A percentile compares a stretch with the other conserved stretches of the same genome.
Evolutionary conservation across 2,329 filamentous ascomycete genomes (phyloP).

Genomic region (Tricladium varicosporioides): DNA sequence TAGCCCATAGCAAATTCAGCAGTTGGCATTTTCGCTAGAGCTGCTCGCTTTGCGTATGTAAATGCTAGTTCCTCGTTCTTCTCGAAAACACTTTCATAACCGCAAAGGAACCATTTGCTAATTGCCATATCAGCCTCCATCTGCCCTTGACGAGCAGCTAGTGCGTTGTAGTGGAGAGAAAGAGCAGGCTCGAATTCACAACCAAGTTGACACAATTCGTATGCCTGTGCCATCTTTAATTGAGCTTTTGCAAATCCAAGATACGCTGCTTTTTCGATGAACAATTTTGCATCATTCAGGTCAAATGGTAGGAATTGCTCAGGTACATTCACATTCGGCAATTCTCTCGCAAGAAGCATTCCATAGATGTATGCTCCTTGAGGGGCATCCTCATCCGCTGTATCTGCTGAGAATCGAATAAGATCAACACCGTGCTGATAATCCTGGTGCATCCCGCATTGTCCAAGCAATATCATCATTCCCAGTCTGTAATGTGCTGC

Average conservation of each 20-base stretch:
- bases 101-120: conserved; percentile 98
- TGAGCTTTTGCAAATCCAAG: conserved; percentile 95
- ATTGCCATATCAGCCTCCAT: conserved; percentile 93
- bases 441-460: conserved; percentile 87
- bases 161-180: conserved; percentile 91
- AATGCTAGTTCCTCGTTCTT: conserved; percentile 96
- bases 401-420: conserved; percentile 79
- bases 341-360: conserved; percentile 86
- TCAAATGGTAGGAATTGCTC: conserved; percentile 69
- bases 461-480: conserved; percentile 96
- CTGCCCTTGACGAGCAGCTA: conserved; percentile 89
- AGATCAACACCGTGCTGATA: conserved; percentile 74
- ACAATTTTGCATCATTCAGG: conserved; percentile 71
- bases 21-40: conserved; percentile 75
- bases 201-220: conserved; percentile 88
- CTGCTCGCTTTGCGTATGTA: conserved; percentile 85
- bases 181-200: conserved; percentile 93
- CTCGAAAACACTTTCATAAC: conserved; percentile 85
- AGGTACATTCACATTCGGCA: conserved; percentile 86
- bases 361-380: conserved; percentile 95
- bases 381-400: conserved; percentile 91
- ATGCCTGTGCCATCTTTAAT: conserved; percentile 93
- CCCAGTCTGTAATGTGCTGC: conserved; percentile 84
- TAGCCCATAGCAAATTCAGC: conserved; percentile 97
- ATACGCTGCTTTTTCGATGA: conserved; percentile 95